phyloP scores from a whole-genome alignment of 306 rosid genomes.

The Carpinus fangiana region DNA sequence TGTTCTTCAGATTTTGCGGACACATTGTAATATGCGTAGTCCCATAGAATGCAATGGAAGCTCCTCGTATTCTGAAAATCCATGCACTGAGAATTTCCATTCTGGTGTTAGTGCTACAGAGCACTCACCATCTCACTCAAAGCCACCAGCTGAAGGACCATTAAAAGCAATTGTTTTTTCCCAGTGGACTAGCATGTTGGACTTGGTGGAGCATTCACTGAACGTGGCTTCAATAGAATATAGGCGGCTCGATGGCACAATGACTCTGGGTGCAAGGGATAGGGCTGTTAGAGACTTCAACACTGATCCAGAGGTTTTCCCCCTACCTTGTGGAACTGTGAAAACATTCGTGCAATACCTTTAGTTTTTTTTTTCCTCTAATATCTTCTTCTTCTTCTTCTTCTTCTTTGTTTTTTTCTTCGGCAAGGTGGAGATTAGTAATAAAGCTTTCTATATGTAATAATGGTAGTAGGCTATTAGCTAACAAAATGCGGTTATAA shows the following conservation, averaged over 20 bases:
- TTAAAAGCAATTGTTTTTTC: slow-evolving; percentile 80
- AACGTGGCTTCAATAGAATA: slow-evolving; percentile 42
- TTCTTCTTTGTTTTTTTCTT: neutral
- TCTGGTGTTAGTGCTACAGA: slow-evolving; percentile 41
- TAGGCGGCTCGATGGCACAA: slow-evolving; percentile 96
- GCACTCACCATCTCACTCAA: slow-evolving; percentile 48
- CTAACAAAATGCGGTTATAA: slow-evolving; percentile 13
- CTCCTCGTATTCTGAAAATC: slow-evolving; percentile 33
- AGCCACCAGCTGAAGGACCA: slow-evolving; percentile 50
- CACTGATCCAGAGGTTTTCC: slow-evolving; percentile 76
- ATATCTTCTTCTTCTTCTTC: slow-evolving; percentile 8
- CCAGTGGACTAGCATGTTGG: slow-evolving; percentile 97
- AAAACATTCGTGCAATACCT: slow-evolving; percentile 7
- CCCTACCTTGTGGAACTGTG: slow-evolving; percentile 27
- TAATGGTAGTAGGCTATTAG: neutral
- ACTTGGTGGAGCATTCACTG: slow-evolving; percentile 72
- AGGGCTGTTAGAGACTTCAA: slow-evolving; percentile 86
- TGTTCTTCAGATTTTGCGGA: slow-evolving; percentile 71
- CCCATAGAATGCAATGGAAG: slow-evolving; percentile 37
- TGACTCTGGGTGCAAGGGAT: slow-evolving; percentile 79
- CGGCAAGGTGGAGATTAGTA: slow-evolving; percentile 2
- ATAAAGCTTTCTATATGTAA: slow-evolving; percentile 14
- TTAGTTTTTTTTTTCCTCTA: slow-evolving; percentile 20
- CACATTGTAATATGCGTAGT: slow-evolving; percentile 35
- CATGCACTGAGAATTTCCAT: slow-evolving; percentile 38